Evolutionary conservation across 495 filamentous ascomycete species (phyloP).

Genomic region (Penicillium riverlandense): DNA sequence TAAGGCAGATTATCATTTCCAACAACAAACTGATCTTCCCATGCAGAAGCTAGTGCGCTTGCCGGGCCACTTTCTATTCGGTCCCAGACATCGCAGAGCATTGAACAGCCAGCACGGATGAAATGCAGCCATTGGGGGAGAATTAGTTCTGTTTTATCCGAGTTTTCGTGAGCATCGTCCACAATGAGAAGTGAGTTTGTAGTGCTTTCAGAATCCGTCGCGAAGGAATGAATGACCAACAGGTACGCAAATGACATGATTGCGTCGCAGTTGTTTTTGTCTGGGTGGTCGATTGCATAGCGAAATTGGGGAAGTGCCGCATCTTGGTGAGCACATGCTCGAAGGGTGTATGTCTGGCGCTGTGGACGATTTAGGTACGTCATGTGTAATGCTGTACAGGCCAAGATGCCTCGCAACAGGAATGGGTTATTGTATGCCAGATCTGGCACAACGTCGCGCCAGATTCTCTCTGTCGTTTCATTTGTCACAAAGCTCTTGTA

Average conservation of each 20-base stretch:
- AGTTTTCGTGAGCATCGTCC: background rate
- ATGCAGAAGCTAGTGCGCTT: constrained; percentile 4
- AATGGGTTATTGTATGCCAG: constrained; percentile 17
- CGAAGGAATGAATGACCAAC: constrained; percentile 24
- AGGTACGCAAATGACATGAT: constrained; percentile 27
- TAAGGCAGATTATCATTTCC: constrained; percentile 4
- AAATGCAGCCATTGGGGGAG: constrained; percentile 15
- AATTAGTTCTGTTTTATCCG: background rate
- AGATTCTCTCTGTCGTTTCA: constrained; percentile 9
- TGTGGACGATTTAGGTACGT: constrained; percentile 11
- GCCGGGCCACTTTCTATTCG: constrained; percentile 6
- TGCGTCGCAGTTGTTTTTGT: constrained; percentile 22
- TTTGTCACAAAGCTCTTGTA: constrained; percentile 10
- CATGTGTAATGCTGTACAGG: constrained; percentile 24
- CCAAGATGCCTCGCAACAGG: constrained; percentile 28
- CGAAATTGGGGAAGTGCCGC: constrained; percentile 25
- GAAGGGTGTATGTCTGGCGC: constrained; percentile 10
- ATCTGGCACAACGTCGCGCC: constrained; percentile 12
- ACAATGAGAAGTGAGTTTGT: constrained; percentile 7
- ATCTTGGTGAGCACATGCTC: constrained; percentile 19
- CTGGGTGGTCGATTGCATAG: constrained; percentile 13
- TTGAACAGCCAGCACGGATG: constrained; percentile 8
- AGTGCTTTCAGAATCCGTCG: constrained; percentile 2
- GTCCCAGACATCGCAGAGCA: constrained; percentile 14
- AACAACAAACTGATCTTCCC: constrained; percentile 5